These are phyloP conservation scores for Plasmodium malariae DNA, from an alignment of 169 alveolate species.

Conservation along the genomic window DNA sequence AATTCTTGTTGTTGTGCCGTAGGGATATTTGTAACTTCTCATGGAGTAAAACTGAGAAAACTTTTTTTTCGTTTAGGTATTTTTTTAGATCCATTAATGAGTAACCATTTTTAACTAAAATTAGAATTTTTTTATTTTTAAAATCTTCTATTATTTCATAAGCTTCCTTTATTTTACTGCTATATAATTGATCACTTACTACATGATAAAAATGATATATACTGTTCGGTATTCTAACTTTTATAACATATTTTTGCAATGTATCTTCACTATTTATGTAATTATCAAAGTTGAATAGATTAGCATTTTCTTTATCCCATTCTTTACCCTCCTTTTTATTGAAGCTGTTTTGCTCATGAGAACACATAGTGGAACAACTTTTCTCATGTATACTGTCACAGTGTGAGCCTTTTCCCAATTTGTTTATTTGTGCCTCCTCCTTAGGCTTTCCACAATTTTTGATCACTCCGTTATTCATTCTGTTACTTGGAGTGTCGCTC, in stretches of 20 bases:
- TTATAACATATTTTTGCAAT: conserved; percentile 61
- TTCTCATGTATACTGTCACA: background rate
- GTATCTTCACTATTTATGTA: conserved; percentile 14
- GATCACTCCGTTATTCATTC: background rate
- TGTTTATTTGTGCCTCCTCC: background rate
- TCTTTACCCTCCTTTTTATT: background rate
- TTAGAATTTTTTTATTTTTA: conserved; percentile 39
- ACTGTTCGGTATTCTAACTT: conserved; percentile 37
- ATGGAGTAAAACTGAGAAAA: conserved; percentile 48
- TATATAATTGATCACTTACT: conserved; percentile 28
- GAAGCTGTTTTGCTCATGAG: too few relatives aligned
- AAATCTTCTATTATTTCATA: conserved; percentile 50
- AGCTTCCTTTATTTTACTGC: conserved; percentile 36
- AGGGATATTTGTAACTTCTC: conserved; percentile 62
- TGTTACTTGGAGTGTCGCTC: background rate
- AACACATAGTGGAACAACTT: too few relatives aligned
- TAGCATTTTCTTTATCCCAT: background rate
- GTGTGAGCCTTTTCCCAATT: background rate
- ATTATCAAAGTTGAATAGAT: background rate
- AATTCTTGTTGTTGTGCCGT: conserved; percentile 20
- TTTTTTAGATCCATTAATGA: conserved; percentile 40
- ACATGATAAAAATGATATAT: conserved; percentile 61
- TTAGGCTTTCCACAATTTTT: background rate
- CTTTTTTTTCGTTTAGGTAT: conserved; percentile 28
- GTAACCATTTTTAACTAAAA: conserved; percentile 57